Conservation (phyloP, 805 yeast genomes). For the Hanseniaspora thailandica region DNA sequence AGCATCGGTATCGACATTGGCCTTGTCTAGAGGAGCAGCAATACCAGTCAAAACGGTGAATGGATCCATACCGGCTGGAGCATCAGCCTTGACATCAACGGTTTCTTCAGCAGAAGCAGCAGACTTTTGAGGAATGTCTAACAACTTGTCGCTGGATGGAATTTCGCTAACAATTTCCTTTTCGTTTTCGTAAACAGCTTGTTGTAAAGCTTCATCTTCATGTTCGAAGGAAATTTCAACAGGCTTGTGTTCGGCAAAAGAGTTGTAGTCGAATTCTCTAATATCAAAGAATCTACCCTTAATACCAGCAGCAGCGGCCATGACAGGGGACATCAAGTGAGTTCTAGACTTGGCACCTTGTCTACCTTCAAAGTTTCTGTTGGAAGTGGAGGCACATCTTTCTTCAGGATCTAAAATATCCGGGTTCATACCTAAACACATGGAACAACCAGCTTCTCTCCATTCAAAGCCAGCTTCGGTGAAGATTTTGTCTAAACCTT, state of each 20-base stretch:
- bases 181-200: constrained; percentile 62
- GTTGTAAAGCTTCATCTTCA: constrained; percentile 49
- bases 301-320: constrained; percentile 99
- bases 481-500: constrained; percentile 86
- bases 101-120: constrained; percentile 21
- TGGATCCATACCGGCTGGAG: constrained; percentile 52
- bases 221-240: constrained; percentile 38
- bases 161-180: constrained; percentile 48
- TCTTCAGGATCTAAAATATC: constrained; percentile 90
- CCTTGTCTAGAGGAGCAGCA: constrained; percentile 89
- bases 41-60: constrained; percentile 68
- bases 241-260: constrained; percentile 44
- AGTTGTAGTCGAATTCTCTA: constrained; percentile 60
- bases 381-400: constrained; percentile 97
- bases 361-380: constrained; percentile 97
- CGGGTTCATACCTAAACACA: constrained; percentile 99
- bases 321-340: constrained; percentile 95
- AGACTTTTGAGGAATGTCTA: constrained; percentile 50
- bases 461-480: constrained; percentile 90
- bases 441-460: constrained; percentile 99
- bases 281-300: constrained; percentile 84
- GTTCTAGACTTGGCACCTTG: constrained; percentile 96
- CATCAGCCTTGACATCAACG: constrained; percentile 24
- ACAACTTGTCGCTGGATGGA: constrained; percentile 42
- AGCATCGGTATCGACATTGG: constrained; percentile 96